phyloP scores from a whole-genome alignment of 441 rosid genomes.

The Francoa sonchifolia region DNA sequence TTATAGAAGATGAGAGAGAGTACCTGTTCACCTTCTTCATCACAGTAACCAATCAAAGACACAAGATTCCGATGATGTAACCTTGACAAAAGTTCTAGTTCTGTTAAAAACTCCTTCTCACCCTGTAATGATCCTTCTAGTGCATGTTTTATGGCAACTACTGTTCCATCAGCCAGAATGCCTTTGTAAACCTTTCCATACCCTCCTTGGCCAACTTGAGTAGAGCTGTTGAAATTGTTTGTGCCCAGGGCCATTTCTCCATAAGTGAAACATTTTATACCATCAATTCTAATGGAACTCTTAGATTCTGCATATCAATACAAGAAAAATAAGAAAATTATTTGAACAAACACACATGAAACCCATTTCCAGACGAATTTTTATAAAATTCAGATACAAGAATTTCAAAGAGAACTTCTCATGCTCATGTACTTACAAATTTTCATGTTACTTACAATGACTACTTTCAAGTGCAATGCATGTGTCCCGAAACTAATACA shows the following conservation, averaged over 20 bases:
- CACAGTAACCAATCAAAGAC: conserved; percentile 80
- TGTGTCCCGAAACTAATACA: neutral
- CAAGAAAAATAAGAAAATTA: conserved; percentile 10
- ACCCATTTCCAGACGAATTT: neutral
- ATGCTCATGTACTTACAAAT: neutral
- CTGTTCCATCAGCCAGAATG: conserved; percentile 41
- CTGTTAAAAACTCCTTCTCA: conserved; percentile 83
- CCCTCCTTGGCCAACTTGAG: conserved; percentile 90
- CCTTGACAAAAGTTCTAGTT: conserved; percentile 74
- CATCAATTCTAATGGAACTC: conserved; percentile 62
- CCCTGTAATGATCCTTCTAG: conserved; percentile 90
- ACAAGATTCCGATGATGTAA: conserved; percentile 92
- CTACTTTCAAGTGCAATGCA: neutral
- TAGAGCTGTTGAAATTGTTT: conserved; percentile 46
- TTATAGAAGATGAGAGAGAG: neutral
- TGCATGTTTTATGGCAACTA: conserved; percentile 88
- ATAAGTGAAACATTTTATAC: conserved; percentile 69
- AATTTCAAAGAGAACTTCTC: no score
- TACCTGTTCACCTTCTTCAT: conserved; percentile 96
- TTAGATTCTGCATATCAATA: conserved; percentile 34
- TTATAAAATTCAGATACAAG: neutral
- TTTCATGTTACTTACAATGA: neutral
- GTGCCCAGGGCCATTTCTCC: conserved; percentile 72
- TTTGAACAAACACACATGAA: conserved; percentile 3
- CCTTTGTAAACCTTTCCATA: conserved; percentile 90